phyloP scores from a whole-genome alignment of 202 grass and related monocot species.

The Setaria viridis region DNA sequence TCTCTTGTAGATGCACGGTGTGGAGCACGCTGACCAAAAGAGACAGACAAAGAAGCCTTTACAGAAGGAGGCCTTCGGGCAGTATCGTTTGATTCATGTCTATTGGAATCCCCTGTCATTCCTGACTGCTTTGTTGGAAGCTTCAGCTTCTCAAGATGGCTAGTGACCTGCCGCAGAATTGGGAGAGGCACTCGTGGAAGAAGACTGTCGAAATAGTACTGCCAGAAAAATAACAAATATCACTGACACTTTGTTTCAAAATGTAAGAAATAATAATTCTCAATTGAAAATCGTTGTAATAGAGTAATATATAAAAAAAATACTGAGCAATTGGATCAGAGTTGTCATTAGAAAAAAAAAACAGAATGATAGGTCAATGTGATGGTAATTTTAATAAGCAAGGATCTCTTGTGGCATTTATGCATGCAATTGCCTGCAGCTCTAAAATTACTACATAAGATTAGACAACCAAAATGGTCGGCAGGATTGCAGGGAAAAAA shows the following conservation, averaged over 20 bases:
- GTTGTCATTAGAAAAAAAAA: background rate
- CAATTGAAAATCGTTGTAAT: constrained; percentile 16
- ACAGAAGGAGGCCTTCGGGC: constrained; percentile 90
- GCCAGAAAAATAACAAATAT: constrained; percentile 47
- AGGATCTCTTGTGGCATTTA: background rate
- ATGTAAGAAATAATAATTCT: constrained; percentile 18
- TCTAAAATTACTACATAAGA: constrained; percentile 11
- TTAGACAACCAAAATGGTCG: background rate
- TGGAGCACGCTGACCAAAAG: constrained; percentile 96
- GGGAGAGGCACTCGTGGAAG: constrained; percentile 87
- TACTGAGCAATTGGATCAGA: background rate
- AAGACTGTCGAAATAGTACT: constrained; percentile 98
- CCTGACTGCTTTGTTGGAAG: constrained; percentile 86
- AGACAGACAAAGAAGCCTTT: constrained; percentile 94
- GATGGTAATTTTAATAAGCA: constrained; percentile 24
- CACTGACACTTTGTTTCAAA: constrained; percentile 23
- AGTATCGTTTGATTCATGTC: constrained; percentile 88
- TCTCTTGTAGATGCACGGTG: constrained; percentile 95
- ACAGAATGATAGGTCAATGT: background rate
- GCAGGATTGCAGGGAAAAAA: background rate
- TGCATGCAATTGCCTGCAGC: background rate
- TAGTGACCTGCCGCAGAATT: constrained; percentile 73
- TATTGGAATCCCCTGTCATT: constrained; percentile 84
- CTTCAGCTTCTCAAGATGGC: constrained; percentile 85
- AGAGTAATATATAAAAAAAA: constrained; percentile 6